A percentile compares a stretch with the other conserved stretches of the same genome.
phyloP scores from a whole-genome alignment of 1,139 yeast genomes.

The Yamadazyma sp. region DNA sequence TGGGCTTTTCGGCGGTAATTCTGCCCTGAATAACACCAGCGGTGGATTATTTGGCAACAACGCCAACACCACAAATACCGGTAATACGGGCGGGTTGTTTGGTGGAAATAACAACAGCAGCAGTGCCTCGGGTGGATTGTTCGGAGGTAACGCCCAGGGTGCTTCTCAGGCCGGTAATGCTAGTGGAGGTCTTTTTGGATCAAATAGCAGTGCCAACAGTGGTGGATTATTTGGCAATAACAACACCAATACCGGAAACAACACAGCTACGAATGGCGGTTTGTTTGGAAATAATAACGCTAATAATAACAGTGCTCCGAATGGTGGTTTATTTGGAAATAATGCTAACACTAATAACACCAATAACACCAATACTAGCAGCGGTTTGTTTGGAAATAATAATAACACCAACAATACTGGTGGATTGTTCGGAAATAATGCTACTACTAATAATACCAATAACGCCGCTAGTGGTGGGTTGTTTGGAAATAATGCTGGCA shows the following conservation, averaged over 20 bases:
- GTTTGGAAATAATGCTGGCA: constrained; percentile 8
- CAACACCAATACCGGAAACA: constrained; percentile 1
- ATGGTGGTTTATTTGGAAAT: constrained; percentile 9
- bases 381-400: constrained; percentile 12
- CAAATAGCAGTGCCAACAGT: background rate
- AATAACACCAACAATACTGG: constrained; percentile 3
- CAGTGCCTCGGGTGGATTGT: constrained; percentile 6
- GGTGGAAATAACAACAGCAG: constrained; percentile 5
- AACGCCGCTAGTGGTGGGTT: background rate
- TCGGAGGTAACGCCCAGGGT: constrained; percentile 4
- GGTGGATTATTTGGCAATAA: constrained; percentile 6
- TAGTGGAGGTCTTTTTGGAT: constrained; percentile 19
- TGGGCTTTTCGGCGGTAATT: background rate
- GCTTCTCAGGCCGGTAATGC: constrained; percentile 17
- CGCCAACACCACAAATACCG: constrained; percentile 1
- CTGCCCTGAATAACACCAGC: background rate
- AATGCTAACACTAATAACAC: constrained; percentile 6
- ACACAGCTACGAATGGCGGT: constrained; percentile 1
- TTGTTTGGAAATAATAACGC: constrained; percentile 4
- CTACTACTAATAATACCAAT: background rate
- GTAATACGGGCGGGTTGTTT: constrained; percentile 2
- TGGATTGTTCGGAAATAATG: constrained; percentile 13
- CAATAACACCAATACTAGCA: constrained; percentile 12
- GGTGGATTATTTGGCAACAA: constrained; percentile 6
- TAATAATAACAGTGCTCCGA: constrained; percentile 5